Percentiles rank a stretch among this genome's conserved stretches.
These are phyloP conservation scores for Penicillium sp. DNA, from an alignment of 2,329 filamentous ascomycete genomes.

Conservation along the genomic window DNA sequence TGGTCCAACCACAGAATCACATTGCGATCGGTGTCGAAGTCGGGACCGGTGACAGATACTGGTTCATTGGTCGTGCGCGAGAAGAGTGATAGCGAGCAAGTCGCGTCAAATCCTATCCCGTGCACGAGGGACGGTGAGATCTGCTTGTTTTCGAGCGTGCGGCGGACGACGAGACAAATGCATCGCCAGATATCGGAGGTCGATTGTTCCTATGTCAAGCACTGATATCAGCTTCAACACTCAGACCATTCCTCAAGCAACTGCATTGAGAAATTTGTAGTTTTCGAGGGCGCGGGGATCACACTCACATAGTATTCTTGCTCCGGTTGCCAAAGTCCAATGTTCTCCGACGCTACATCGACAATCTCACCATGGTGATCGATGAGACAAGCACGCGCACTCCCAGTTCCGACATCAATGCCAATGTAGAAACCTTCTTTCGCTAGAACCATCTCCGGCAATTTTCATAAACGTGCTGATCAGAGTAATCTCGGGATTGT, in stretches of 20 bases:
- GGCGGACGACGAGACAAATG: constrained; percentile 85
- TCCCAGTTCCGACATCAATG: constrained; percentile 95
- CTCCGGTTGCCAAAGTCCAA: constrained; percentile 78
- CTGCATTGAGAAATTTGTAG: neutral
- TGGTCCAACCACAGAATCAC: constrained; percentile 98
- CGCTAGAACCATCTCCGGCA: neutral
- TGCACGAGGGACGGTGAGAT: constrained; percentile 72
- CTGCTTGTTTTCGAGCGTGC: constrained; percentile 77
- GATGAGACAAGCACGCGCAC: constrained; percentile 93
- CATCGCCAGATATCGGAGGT: constrained; percentile 95
- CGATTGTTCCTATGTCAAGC: constrained; percentile 77
- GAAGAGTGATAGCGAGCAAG: constrained; percentile 95
- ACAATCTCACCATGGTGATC: constrained; percentile 87
- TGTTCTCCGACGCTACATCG: constrained; percentile 69
- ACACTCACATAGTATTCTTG: constrained; percentile 68
- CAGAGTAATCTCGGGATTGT: neutral
- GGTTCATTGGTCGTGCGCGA: constrained; percentile 86
- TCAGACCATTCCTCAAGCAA: neutral
- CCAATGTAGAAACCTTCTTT: constrained; percentile 69
- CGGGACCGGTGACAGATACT: constrained; percentile 82
- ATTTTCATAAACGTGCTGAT: neutral
- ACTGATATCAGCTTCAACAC: neutral
- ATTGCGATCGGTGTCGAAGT: constrained; percentile 88
- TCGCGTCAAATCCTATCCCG: constrained; percentile 96
- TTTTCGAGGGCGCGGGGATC: neutral